Evolutionary conservation across 768 basidiomycete genomes (phyloP).

Genomic region (Lyophyllum shimeji): DNA sequence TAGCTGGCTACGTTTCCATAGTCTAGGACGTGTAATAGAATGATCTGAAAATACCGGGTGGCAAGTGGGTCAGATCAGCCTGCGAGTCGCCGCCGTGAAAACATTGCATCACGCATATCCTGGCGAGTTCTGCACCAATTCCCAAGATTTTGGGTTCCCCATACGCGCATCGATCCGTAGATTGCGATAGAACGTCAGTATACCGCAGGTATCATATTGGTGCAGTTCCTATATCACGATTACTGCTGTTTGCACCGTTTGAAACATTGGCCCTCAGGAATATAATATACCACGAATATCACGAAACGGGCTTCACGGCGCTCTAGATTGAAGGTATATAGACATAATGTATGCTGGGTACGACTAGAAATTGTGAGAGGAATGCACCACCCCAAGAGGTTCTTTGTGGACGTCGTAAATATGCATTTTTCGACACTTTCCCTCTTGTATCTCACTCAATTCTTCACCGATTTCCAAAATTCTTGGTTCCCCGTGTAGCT

Average conservation of each 20-base stretch:
- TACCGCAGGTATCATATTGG: background rate
- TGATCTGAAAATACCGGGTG: background rate
- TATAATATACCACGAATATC: background rate
- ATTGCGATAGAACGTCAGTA: background rate
- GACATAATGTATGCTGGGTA: background rate
- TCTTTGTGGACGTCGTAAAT: background rate
- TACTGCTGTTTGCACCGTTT: background rate
- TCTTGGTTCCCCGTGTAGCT: background rate
- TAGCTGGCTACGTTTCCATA: too few species aligned
- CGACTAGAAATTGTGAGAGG: background rate
- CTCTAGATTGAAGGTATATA: background rate
- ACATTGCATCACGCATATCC: background rate
- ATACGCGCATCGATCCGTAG: background rate
- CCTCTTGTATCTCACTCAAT: background rate
- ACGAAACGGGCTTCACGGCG: background rate
- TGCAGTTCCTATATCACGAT: background rate
- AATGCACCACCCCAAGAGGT: background rate
- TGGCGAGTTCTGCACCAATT: background rate
- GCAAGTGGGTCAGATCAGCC: background rate
- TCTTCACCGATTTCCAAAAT: background rate
- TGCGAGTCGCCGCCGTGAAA: background rate
- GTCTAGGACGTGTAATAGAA: too few species aligned
- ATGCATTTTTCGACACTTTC: background rate
- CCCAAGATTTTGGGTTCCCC: background rate
- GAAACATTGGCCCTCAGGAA: background rate